phyloP scores from a whole-genome alignment of 306 rosid species.

The Herpetospermum pedunculosum region DNA sequence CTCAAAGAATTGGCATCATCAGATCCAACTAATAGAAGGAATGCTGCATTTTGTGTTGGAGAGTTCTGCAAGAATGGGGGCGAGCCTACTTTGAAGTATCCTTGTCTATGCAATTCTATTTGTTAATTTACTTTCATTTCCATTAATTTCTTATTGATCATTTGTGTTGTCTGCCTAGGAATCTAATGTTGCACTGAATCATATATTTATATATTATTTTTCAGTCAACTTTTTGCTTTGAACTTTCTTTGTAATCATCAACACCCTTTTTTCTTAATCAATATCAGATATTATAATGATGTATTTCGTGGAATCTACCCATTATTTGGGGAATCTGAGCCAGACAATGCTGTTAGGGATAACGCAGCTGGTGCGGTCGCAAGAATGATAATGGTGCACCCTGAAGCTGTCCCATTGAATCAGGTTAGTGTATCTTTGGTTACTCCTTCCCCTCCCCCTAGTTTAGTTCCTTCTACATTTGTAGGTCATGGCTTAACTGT shows the following conservation, averaged over 20 bases:
- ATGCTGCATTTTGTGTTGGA: slow-evolving; percentile 99
- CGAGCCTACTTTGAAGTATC: slow-evolving; percentile 77
- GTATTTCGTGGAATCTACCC: slow-evolving; percentile 79
- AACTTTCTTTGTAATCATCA: neutral
- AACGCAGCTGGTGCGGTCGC: slow-evolving; percentile 99
- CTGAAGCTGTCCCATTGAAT: slow-evolving; percentile 78
- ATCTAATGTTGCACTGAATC: neutral
- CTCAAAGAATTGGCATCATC: slow-evolving; percentile 80
- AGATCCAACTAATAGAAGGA: slow-evolving; percentile 89
- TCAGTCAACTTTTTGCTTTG: neutral
- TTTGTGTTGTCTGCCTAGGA: neutral
- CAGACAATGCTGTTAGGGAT: slow-evolving; percentile 94
- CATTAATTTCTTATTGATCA: neutral
- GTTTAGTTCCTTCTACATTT: neutral
- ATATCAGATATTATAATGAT: slow-evolving; percentile 63
- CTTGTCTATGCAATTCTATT: slow-evolving; percentile 14
- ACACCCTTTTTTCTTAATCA: slow-evolving; percentile 17
- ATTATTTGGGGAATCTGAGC: slow-evolving; percentile 87
- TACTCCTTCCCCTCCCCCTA: neutral
- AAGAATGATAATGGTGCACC: slow-evolving; percentile 96
- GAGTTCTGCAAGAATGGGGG: slow-evolving; percentile 93
- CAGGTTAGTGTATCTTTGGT: slow-evolving; percentile 37
- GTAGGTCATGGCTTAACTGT: neutral
- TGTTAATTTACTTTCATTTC: neutral
- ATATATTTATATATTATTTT: neutral